Conservation (phyloP, 345 rosid species). For the Murraya paniculata region DNA sequence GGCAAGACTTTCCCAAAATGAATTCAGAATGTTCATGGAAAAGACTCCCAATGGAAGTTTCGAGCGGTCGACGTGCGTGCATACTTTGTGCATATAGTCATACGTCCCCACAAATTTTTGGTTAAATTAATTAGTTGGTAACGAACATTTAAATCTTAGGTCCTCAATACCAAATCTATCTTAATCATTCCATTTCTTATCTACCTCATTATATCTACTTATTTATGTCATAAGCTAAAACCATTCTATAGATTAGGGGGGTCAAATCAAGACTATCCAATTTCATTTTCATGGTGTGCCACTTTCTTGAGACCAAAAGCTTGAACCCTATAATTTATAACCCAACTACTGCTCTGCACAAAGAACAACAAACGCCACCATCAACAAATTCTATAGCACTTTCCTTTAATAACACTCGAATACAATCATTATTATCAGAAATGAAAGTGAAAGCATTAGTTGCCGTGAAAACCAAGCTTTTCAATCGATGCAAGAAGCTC, state of each 20-base stretch:
- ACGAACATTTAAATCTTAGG: too few relatives aligned
- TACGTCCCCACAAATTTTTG: too few relatives aligned
- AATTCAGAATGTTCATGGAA: too few relatives aligned
- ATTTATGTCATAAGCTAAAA: neutral
- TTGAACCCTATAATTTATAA: neutral
- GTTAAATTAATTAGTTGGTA: too few relatives aligned
- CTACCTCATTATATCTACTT: too few relatives aligned
- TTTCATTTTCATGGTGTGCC: conserved; percentile 1
- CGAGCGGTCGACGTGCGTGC: too few relatives aligned
- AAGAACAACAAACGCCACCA: conserved; percentile 12
- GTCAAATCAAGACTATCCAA: neutral
- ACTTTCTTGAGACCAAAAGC: conserved; percentile 4
- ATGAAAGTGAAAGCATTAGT: conserved; percentile 53
- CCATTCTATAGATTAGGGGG: neutral
- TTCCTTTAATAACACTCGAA: conserved; percentile 27
- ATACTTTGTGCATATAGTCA: too few relatives aligned
- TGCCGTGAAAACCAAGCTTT: conserved; percentile 61
- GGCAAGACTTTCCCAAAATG: too few relatives aligned
- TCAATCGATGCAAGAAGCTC: conserved; percentile 47
- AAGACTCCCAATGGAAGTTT: too few relatives aligned
- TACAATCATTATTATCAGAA: conserved; percentile 3
- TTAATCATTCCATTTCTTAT: too few relatives aligned
- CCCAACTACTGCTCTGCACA: neutral
- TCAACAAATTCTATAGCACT: neutral
- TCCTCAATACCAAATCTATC: too few relatives aligned